These are phyloP conservation scores for Pseudogymnoascus sp. DNA, from an alignment of 2,329 filamentous ascomycete species.

Conservation along the genomic window DNA sequence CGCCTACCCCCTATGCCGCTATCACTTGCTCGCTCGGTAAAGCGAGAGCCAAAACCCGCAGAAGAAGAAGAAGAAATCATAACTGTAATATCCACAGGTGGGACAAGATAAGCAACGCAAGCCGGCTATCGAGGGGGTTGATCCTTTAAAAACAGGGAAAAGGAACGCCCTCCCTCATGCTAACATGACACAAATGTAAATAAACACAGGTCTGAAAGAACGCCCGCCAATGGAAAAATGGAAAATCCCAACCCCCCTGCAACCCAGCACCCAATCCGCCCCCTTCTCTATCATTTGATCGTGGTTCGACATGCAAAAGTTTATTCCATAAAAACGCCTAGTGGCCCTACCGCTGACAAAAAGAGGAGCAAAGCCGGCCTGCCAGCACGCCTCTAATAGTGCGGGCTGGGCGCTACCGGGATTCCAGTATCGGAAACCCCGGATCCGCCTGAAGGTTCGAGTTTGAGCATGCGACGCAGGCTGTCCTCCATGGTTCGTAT, in stretches of 20 bases:
- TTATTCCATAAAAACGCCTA: conserved; percentile 1
- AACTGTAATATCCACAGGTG: neutral
- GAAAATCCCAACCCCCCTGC: neutral
- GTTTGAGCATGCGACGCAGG: conserved; percentile 27
- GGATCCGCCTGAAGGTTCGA: conserved; percentile 20
- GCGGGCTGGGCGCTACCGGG: neutral
- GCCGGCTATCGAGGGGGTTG: neutral
- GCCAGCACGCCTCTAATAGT: neutral
- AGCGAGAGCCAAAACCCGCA: neutral
- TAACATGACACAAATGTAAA: conserved; percentile 4
- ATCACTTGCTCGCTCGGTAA: neutral
- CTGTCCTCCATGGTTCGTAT: conserved; percentile 27
- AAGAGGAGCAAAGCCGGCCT: neutral
- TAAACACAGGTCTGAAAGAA: neutral
- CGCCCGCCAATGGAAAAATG: neutral
- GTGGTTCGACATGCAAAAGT: conserved; percentile 1
- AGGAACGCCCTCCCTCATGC: neutral
- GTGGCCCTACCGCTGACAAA: neutral
- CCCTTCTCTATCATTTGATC: conserved; percentile 7
- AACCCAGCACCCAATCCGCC: neutral
- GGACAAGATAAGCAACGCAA: neutral
- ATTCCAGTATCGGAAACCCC: conserved; percentile 10
- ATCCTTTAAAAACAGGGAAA: no score
- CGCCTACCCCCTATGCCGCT: neutral
- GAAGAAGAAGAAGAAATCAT: neutral